Evolutionary conservation across 2,329 filamentous ascomycete species (phyloP), one percentile per base, ranked within the genome.

Genomic region (Acephala macrosclerotiorum): DNA sequence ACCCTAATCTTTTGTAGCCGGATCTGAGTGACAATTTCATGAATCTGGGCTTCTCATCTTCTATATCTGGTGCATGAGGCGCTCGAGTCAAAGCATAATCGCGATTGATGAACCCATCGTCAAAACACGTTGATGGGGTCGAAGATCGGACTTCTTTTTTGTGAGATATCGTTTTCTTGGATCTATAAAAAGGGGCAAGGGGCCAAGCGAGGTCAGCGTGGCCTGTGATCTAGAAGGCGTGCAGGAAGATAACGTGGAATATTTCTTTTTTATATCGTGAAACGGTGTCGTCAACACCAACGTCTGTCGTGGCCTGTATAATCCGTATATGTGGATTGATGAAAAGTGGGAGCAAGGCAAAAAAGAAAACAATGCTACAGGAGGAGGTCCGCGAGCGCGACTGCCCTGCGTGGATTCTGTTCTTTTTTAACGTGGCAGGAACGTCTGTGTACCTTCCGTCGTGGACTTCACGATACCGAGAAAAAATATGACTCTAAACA

Each of bases 221-320:
- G 33, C 33, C 29, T 20, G 55, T 20, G 29, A 40, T 57, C n/a
- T 3, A 12, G 55, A 57, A 36, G 35, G 38, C 55, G 55, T 57
- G 55, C 55, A 57, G 29, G 20, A 57, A 20, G 55, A 36, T 5
- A 57, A 38, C 20, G 22, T 59, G 29, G 9, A 14, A 11, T 2
- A 38, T 61, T 61, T 55, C 47, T 61, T 55, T 61, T 61, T 53
- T 3, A 6, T 53, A 35, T 40, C 45, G 36, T 60, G 58, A 60
- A 60, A 60, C 58, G 25, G 18, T 36, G 51, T 35, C 14, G 25
- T 56, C 33, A 38, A 57, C 33, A 38, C 36, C 18, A 26, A 36
- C 9, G n/a, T 29, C 20, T 40, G 55, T 20, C 16, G 38, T 22
- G 35, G 9, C 55, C 33, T 38, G 22, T 33, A 29, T 18, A 26